Evolutionary conservation across 1,284 basidiomycete genomes (phyloP).

Genomic region (Moesziomyces sp.): DNA sequence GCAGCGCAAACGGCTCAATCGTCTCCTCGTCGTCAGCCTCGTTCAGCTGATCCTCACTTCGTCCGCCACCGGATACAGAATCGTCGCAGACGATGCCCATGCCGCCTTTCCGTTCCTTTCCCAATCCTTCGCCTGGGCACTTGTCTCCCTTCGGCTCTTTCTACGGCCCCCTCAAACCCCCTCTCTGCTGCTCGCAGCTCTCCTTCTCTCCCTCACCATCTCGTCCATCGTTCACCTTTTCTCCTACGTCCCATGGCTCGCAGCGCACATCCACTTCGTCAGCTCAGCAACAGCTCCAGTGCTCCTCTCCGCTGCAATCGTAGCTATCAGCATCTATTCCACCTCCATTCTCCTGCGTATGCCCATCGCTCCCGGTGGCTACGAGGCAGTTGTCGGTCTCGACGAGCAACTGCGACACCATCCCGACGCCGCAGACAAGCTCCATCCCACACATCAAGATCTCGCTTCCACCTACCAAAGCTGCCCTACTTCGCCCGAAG

Average conservation of each 20-base stretch:
- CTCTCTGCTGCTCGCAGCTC: slow-evolving; percentile 10
- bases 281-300: not conserved
- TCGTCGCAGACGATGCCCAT: not conserved
- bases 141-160: slow-evolving; percentile 21
- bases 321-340: slow-evolving; percentile 15
- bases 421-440: slow-evolving; percentile 6
- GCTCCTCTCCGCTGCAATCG: slow-evolving; percentile 15
- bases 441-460: slow-evolving; percentile 11
- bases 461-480: slow-evolving; percentile 34
- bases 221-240: slow-evolving; percentile 15
- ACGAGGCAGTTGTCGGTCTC: slow-evolving; percentile 38
- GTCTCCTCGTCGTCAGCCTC: slow-evolving; percentile 15
- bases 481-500: slow-evolving; percentile 59
- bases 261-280: not conserved
- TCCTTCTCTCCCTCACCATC: slow-evolving; percentile 18
- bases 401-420: slow-evolving; percentile 32
- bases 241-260: slow-evolving; percentile 14
- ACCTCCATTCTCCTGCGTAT: slow-evolving; percentile 34
- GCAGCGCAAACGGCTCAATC: slow-evolving; percentile 25
- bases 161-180: slow-evolving; percentile 31
- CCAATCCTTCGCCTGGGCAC: slow-evolving; percentile 15
- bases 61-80: slow-evolving; percentile 8
- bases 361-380: slow-evolving; percentile 52
- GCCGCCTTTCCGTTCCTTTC: slow-evolving; percentile 1
- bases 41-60: slow-evolving; percentile 1